A percentile compares a stretch with the other conserved stretches of the same genome.
Evolutionary conservation across 768 basidiomycete genomes (phyloP).

Genomic region (Pleurotus djamor): DNA sequence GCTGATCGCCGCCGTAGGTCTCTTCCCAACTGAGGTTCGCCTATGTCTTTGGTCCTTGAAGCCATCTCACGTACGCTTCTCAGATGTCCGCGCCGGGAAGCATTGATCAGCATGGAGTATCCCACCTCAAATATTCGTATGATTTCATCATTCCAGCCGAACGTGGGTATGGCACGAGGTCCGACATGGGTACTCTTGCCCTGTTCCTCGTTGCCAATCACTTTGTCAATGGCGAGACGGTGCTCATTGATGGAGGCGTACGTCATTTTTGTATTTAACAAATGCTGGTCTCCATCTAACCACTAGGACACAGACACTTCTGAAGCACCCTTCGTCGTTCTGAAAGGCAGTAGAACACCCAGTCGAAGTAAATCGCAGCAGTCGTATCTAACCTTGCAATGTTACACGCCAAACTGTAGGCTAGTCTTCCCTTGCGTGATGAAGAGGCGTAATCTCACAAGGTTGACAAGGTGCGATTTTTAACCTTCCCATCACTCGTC

Average conservation of each 20-base stretch:
- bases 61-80: background rate
- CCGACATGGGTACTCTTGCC: slow-evolving; percentile 37
- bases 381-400: too few relatives aligned
- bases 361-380: too few relatives aligned
- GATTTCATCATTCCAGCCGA: slow-evolving; percentile 30
- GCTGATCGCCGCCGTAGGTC: slow-evolving; percentile 12
- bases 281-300: background rate
- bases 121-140: background rate
- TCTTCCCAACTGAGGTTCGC: slow-evolving; percentile 26
- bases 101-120: background rate
- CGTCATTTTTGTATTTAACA: slow-evolving; percentile 10
- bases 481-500: too few relatives aligned
- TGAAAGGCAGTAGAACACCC: slow-evolving; percentile 9
- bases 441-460: too few relatives aligned
- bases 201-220: slow-evolving; percentile 39
- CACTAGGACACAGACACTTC: slow-evolving; percentile 21
- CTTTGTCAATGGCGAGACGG: slow-evolving; percentile 43
- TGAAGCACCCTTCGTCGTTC: slow-evolving; percentile 35
- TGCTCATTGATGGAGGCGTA: slow-evolving; percentile 43
- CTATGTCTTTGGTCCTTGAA: background rate
- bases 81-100: background rate
- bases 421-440: too few relatives aligned
- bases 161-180: slow-evolving; percentile 26
- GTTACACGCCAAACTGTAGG: too few relatives aligned
- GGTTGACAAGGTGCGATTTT: too few relatives aligned